Percentiles rank a stretch among this genome's conserved stretches.
phyloP scores from a whole-genome alignment of 1,139 yeast species.

The Hanseniaspora uvarum region DNA sequence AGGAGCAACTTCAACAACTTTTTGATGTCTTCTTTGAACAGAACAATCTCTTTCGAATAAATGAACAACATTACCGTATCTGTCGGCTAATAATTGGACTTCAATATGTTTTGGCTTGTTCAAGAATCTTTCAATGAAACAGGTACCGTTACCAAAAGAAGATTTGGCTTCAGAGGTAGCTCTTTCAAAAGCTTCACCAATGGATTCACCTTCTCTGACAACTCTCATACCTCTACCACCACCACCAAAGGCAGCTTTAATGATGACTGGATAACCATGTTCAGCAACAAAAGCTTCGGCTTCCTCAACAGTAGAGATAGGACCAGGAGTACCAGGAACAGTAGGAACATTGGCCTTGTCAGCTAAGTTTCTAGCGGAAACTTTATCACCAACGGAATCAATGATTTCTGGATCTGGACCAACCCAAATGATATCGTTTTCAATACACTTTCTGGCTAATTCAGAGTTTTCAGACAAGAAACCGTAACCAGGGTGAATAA shows the following conservation, averaged over 20 bases:
- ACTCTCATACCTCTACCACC: slow-evolving; percentile 99
- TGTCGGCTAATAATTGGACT: slow-evolving; percentile 90
- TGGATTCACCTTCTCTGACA: slow-evolving; percentile 90
- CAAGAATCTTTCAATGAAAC: slow-evolving; percentile 90
- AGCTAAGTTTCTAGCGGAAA: slow-evolving; percentile 84
- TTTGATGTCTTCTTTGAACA: slow-evolving; percentile 98
- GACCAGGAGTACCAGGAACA: slow-evolving; percentile 98
- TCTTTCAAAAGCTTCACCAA: slow-evolving; percentile 82
- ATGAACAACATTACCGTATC: slow-evolving; percentile 89
- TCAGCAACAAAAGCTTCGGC: slow-evolving; percentile 68
- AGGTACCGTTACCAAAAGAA: slow-evolving; percentile 95
- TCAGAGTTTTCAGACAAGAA: slow-evolving; percentile 90
- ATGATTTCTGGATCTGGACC: slow-evolving; percentile 87
- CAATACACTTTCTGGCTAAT: slow-evolving; percentile 85
- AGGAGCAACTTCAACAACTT: slow-evolving; percentile 99
- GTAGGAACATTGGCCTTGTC: slow-evolving; percentile 73
- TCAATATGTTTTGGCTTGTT: slow-evolving; percentile 96
- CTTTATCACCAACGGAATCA: slow-evolving; percentile 97
- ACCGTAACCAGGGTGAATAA: slow-evolving; percentile 99
- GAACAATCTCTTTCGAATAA: slow-evolving; percentile 97
- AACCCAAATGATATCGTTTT: slow-evolving; percentile 87
- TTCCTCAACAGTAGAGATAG: slow-evolving; percentile 70
- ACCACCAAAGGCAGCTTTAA: slow-evolving; percentile 98
- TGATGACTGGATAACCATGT: slow-evolving; percentile 91
- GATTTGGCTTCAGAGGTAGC: slow-evolving; percentile 92